Evolutionary conservation across 345 rosid genomes (phyloP).

Genomic region (Citrus cavaleriei): DNA sequence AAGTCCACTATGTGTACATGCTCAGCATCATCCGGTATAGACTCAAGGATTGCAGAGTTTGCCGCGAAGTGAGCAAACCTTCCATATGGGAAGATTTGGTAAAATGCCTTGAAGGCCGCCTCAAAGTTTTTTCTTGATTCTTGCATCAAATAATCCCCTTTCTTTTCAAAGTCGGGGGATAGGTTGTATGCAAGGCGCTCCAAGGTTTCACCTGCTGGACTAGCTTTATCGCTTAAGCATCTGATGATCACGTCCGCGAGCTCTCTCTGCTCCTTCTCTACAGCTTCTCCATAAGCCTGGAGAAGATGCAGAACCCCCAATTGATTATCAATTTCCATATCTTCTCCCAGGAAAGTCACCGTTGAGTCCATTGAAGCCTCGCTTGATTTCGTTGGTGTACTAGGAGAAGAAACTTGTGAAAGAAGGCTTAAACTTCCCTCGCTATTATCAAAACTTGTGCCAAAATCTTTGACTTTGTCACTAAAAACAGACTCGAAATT

Average conservation of each 20-base stretch:
- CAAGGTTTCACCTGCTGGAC: slow-evolving; percentile 34
- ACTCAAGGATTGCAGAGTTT: slow-evolving; percentile 24
- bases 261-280: slow-evolving; percentile 29
- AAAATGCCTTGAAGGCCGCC: slow-evolving; percentile 16
- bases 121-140: slow-evolving; percentile 35
- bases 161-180: slow-evolving; percentile 15
- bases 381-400: slow-evolving; percentile 25
- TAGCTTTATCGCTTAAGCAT: slow-evolving; percentile 32
- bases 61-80: slow-evolving; percentile 23
- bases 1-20: slow-evolving; percentile 23
- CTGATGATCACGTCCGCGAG: slow-evolving; percentile 33
- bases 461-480: slow-evolving; percentile 7
- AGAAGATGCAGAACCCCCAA: slow-evolving; percentile 35
- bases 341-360: slow-evolving; percentile 23
- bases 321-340: slow-evolving; percentile 22
- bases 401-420: slow-evolving; percentile 16
- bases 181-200: slow-evolving; percentile 46
- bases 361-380: slow-evolving; percentile 19
- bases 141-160: slow-evolving; percentile 27
- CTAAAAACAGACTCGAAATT: slow-evolving; percentile 12
- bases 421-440: slow-evolving; percentile 19
- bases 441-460: slow-evolving; percentile 7
- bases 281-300: slow-evolving; percentile 40
- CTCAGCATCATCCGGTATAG: slow-evolving; percentile 11
- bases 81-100: slow-evolving; percentile 17